Evolutionary conservation across 345 rosid species (phyloP).

Genomic region (Salix viminalis): DNA sequence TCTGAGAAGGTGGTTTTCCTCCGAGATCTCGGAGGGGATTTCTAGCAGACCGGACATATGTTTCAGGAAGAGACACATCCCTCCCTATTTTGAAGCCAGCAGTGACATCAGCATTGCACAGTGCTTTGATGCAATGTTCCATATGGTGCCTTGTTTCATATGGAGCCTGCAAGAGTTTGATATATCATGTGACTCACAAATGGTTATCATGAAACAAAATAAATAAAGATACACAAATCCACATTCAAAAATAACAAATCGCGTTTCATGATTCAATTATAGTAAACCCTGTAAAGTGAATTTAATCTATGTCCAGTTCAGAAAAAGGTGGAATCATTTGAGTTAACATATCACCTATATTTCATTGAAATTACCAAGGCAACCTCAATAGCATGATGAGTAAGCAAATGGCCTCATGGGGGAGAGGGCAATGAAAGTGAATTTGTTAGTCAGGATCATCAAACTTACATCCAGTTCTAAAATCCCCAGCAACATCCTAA

Average conservation of each 20-base stretch:
- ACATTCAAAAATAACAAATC: background rate
- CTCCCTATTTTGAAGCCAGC: conserved; percentile 90
- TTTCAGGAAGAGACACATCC: conserved; percentile 91
- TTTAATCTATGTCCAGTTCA: no score
- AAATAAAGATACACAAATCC: background rate
- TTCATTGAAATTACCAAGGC: background rate
- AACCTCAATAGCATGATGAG: background rate
- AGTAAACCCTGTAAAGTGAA: no score
- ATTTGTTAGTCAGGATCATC: background rate
- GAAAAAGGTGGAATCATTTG: background rate
- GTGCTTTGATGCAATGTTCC: conserved; percentile 93
- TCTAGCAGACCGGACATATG: conserved; percentile 84
- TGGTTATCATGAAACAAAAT: background rate
- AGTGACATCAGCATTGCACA: conserved; percentile 90
- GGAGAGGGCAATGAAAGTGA: background rate
- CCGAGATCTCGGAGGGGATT: conserved; percentile 89
- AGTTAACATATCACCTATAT: background rate
- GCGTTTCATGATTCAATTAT: no score
- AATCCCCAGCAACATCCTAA: background rate
- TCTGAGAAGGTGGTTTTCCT: conserved; percentile 67
- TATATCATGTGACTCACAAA: background rate
- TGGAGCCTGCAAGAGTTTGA: conserved; percentile 61
- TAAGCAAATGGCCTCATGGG: background rate
- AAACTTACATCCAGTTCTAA: background rate
- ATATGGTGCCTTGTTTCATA: conserved; percentile 97